Evolutionary conservation across 2,329 filamentous ascomycete genomes (phyloP).

Genomic region (Scleromitrula shiraiana): DNA sequence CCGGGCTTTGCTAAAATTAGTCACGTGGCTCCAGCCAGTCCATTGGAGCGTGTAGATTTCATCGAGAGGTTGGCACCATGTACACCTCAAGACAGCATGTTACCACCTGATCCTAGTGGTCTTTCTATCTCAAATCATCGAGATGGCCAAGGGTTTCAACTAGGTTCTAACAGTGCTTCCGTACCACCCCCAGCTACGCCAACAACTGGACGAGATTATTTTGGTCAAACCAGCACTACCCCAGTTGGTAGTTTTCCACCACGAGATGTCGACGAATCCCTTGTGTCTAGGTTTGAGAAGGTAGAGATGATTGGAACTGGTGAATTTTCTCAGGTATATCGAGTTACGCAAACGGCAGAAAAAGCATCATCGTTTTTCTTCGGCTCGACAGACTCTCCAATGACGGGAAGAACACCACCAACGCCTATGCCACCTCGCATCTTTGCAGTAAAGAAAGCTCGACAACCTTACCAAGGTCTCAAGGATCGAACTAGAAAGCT

Average conservation of each 20-base stretch:
- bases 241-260: conserved; percentile 62
- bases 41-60: conserved; percentile 48
- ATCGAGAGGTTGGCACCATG: conserved; percentile 51
- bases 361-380: conserved; percentile 36
- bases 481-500: conserved; percentile 78
- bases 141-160: conserved; percentile 22
- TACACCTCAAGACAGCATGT: conserved; percentile 69
- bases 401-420: conserved; percentile 41
- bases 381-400: conserved; percentile 37
- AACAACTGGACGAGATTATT: conserved; percentile 51
- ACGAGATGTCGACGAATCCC: conserved; percentile 65
- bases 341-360: conserved; percentile 48
- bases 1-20: conserved; percentile 45
- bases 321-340: conserved; percentile 90
- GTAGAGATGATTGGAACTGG: conserved; percentile 77
- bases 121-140: conserved; percentile 68
- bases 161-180: conserved; percentile 32
- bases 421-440: conserved; percentile 51
- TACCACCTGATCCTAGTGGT: conserved; percentile 72
- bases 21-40: conserved; percentile 49
- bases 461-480: conserved; percentile 66
- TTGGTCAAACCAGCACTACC: conserved; percentile 55
- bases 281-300: conserved; percentile 70
- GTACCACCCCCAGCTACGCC: conserved; percentile 71
- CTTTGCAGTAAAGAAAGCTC: conserved; percentile 91